phyloP scores from a whole-genome alignment of 2,329 filamentous ascomycete species.

The Albifimbria verrucaria region DNA sequence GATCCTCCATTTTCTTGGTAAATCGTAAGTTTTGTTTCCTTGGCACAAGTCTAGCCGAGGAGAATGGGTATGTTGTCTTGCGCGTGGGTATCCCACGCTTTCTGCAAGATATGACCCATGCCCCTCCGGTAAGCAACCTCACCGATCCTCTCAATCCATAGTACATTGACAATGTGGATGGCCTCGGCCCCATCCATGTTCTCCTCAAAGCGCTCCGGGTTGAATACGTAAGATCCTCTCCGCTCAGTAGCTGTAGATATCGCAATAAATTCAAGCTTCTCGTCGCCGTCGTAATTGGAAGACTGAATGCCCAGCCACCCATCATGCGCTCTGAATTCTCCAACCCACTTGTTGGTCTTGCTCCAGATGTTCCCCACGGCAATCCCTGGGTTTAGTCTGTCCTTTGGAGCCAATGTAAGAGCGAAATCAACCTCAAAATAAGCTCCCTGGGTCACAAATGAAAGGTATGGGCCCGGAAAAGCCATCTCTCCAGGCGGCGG shows the following conservation, averaged over 20 bases:
- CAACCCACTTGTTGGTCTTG: conserved; percentile 34
- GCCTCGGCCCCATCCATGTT: conserved; percentile 38
- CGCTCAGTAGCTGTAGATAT: conserved; percentile 38
- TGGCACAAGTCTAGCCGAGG: conserved; percentile 31
- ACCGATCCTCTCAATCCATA: conserved; percentile 44
- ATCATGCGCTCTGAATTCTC: conserved; percentile 41
- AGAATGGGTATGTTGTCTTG: conserved; percentile 38
- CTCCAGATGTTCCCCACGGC: conserved; percentile 41
- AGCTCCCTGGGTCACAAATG: conserved; percentile 35
- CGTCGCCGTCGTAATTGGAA: conserved; percentile 43
- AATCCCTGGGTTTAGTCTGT: conserved; percentile 33
- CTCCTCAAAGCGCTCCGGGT: conserved; percentile 35
- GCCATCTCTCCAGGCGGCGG: conserved; percentile 25
- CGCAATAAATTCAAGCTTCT: conserved; percentile 41
- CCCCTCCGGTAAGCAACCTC: conserved; percentile 38
- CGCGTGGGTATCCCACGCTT: conserved; percentile 37
- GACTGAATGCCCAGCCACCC: conserved; percentile 42
- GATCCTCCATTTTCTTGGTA: no score
- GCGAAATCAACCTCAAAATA: conserved; percentile 39
- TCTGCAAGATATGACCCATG: conserved; percentile 38
- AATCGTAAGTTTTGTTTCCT: no score
- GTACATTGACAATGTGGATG: conserved; percentile 43
- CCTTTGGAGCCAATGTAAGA: conserved; percentile 31
- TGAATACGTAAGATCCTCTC: conserved; percentile 37
- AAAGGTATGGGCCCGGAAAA: conserved; percentile 35